Conservation (phyloP, 352 stramenopile genomes). For the Globisporangium sylvaticum region DNA sequence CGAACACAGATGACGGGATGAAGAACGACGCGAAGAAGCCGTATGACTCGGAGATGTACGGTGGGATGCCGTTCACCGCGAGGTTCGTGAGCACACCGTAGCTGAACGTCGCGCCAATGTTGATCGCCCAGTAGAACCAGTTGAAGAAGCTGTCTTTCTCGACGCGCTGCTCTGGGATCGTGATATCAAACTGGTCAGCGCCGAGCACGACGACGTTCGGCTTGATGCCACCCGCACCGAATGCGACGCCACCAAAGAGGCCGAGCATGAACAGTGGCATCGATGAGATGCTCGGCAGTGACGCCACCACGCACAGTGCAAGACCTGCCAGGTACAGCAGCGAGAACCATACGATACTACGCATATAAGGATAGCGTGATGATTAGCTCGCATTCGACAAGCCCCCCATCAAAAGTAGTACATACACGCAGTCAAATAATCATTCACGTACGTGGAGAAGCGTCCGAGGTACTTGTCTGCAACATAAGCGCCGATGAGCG, state of each 20-base stretch:
- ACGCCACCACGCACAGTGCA: constrained; percentile 63
- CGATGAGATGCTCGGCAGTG: constrained; percentile 51
- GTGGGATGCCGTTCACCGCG: constrained; percentile 84
- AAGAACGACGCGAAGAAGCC: constrained; percentile 89
- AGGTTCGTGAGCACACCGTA: constrained; percentile 90
- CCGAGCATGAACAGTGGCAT: constrained; percentile 74
- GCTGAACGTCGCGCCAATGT: constrained; percentile 89
- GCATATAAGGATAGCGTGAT: background rate
- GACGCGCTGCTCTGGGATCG: constrained; percentile 52
- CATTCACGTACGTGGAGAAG: constrained; percentile 57
- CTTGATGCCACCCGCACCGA: constrained; percentile 73
- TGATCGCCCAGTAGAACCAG: constrained; percentile 94
- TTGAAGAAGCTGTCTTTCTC: constrained; percentile 92
- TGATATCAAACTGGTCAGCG: constrained; percentile 80
- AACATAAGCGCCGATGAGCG: constrained; percentile 77
- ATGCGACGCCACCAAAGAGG: constrained; percentile 74
- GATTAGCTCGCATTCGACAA: background rate
- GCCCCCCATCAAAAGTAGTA: background rate
- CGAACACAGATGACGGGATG: constrained; percentile 80
- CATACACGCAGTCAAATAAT: background rate
- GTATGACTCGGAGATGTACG: constrained; percentile 74
- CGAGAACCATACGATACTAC: constrained; percentile 72
- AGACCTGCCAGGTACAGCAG: constrained; percentile 67
- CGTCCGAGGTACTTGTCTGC: constrained; percentile 75
- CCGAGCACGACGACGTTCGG: constrained; percentile 74